Conservation (phyloP, 768 basidiomycete genomes). For the Boletus reticuloceps region DNA sequence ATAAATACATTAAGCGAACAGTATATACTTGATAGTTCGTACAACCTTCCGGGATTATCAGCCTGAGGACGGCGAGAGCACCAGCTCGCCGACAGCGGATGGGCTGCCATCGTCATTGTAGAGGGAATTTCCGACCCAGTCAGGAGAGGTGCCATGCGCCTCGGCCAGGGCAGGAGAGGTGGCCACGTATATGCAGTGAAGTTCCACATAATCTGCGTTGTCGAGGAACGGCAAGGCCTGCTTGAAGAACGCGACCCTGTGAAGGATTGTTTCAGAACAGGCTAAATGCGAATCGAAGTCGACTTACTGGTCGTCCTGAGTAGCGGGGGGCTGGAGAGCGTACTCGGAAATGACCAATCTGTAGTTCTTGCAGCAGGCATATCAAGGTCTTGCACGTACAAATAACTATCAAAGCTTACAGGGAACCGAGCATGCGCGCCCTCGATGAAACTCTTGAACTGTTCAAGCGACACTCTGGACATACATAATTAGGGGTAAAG, state of each 20-base stretch:
- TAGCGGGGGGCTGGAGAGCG: slow-evolving; percentile 30
- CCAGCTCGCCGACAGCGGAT: slow-evolving; percentile 26
- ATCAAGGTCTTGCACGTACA: slow-evolving; percentile 2
- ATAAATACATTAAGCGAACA: too few species aligned
- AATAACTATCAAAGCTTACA: slow-evolving; percentile 6
- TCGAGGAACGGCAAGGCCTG: slow-evolving; percentile 37
- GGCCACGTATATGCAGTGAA: slow-evolving; percentile 39
- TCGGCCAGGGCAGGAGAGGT: slow-evolving; percentile 26
- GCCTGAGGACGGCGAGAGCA: not conserved
- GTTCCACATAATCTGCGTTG: slow-evolving; percentile 24
- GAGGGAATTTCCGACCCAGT: slow-evolving; percentile 29
- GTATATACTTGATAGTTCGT: too few species aligned
- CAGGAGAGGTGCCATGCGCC: slow-evolving; percentile 15
- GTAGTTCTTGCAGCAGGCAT: slow-evolving; percentile 8
- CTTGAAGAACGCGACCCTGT: slow-evolving; percentile 33
- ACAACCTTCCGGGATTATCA: too few species aligned
- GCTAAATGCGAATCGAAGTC: not conserved
- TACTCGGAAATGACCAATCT: slow-evolving; percentile 32
- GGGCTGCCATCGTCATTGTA: slow-evolving; percentile 29
- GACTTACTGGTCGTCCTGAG: slow-evolving; percentile 30
- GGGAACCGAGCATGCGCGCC: slow-evolving; percentile 29
- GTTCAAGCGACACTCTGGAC: slow-evolving; percentile 22
- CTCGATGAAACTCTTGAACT: slow-evolving; percentile 30
- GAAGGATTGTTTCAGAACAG: not conserved
- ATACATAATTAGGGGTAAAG: not conserved